Conservation (phyloP, 208 protist species). For the Trypanosoma platydactyli region DNA sequence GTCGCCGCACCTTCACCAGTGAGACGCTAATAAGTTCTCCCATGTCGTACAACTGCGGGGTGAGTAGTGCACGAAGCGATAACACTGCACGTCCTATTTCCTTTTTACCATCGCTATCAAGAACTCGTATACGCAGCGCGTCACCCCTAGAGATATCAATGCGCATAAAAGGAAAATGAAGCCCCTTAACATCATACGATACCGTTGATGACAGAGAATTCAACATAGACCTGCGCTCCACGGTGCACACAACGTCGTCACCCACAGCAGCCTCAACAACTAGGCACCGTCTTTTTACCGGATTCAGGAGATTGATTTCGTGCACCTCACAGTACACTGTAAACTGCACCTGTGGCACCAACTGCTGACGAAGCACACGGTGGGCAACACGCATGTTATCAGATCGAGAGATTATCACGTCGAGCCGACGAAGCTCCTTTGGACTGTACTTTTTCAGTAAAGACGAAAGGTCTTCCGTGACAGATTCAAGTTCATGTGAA, state of each 20-base stretch:
- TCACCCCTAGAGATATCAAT: constrained; percentile 48
- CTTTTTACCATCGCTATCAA: constrained; percentile 28
- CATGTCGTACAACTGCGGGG: constrained; percentile 62
- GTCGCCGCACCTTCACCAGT: constrained; percentile 54
- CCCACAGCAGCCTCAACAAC: constrained; percentile 41
- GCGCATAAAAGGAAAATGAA: constrained; percentile 51
- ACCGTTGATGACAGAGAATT: neutral
- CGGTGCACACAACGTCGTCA: constrained; percentile 28
- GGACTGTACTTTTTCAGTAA: constrained; percentile 63
- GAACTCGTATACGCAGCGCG: constrained; percentile 38
- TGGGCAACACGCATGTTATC: constrained; percentile 53
- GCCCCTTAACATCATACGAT: constrained; percentile 32
- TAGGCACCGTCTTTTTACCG: constrained; percentile 16
- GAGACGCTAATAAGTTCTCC: constrained; percentile 63
- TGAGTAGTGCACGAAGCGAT: constrained; percentile 77
- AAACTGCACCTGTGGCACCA: constrained; percentile 59
- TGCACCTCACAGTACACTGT: constrained; percentile 67
- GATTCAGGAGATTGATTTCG: constrained; percentile 35
- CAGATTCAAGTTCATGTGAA: constrained; percentile 28
- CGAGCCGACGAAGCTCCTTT: constrained; percentile 56
- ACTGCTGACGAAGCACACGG: constrained; percentile 49
- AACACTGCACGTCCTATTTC: constrained; percentile 50
- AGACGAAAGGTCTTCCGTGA: constrained; percentile 75
- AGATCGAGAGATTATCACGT: constrained; percentile 44
- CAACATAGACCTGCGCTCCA: constrained; percentile 33